A percentile compares a stretch with the other conserved stretches of the same genome.
Conservation (phyloP, 2,329 filamentous ascomycete genomes). For the Fusarium sororula region DNA sequence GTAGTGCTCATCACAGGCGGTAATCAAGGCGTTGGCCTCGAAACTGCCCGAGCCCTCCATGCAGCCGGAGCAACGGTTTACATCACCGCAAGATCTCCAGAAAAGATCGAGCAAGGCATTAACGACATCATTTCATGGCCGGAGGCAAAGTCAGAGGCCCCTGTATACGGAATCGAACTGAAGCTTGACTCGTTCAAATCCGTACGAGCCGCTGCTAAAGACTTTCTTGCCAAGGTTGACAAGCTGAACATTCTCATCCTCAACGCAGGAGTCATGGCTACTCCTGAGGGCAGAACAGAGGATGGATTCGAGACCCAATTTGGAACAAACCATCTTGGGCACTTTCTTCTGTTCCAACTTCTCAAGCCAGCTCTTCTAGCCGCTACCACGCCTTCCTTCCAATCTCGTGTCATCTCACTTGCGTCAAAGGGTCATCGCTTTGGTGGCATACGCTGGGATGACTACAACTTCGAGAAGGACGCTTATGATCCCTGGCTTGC, state of each 20-base stretch:
- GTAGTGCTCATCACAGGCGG: constrained; percentile 14
- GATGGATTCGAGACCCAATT: constrained; percentile 40
- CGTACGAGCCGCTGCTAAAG: background rate
- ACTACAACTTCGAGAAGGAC: constrained; percentile 26
- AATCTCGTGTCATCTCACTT: constrained; percentile 58
- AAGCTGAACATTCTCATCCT: constrained; percentile 5
- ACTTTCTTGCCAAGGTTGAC: background rate
- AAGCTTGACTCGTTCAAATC: constrained; percentile 8
- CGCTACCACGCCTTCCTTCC: constrained; percentile 49
- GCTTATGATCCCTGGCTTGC: constrained; percentile 21
- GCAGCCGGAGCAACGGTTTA: constrained; percentile 3
- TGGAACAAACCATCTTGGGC: constrained; percentile 40
- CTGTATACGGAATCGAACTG: background rate
- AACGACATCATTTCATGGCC: background rate
- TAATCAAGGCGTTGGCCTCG: constrained; percentile 8
- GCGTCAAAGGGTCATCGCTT: constrained; percentile 53
- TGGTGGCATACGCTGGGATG: constrained; percentile 6
- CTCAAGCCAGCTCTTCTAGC: constrained; percentile 55
- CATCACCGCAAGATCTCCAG: background rate
- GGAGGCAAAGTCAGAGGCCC: background rate
- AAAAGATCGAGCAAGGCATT: constrained; percentile 1
- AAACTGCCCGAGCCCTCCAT: constrained; percentile 2
- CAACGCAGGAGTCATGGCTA: constrained; percentile 21
- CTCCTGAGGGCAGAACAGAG: constrained; percentile 4
- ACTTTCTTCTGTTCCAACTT: constrained; percentile 45